These are phyloP conservation scores for Carex arenaria DNA, from an alignment of 202 grass and related monocot species.

Conservation along the genomic window DNA sequence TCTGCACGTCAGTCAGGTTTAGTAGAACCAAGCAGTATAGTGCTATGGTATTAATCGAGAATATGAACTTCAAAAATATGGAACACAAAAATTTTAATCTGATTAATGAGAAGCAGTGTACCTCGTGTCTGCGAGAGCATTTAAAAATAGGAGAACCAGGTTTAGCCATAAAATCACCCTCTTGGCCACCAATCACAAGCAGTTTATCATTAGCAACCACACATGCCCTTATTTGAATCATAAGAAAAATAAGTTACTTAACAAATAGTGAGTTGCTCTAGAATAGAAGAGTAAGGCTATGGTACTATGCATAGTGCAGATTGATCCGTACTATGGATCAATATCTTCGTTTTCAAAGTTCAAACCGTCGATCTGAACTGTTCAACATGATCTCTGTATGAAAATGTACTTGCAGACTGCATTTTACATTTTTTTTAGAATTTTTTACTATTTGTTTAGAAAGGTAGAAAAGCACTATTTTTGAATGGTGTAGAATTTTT, in stretches of 20 bases:
- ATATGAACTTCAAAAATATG: neutral
- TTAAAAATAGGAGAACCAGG: slow-evolving; percentile 87
- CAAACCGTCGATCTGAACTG: too few species aligned
- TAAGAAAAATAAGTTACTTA: slow-evolving; percentile 1
- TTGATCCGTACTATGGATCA: too few species aligned
- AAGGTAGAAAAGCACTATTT: too few species aligned
- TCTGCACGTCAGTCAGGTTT: neutral
- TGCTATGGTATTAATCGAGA: neutral
- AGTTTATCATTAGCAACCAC: slow-evolving; percentile 66
- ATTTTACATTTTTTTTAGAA: too few species aligned
- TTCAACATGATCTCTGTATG: too few species aligned
- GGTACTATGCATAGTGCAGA: too few species aligned
- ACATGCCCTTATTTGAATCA: slow-evolving; percentile 51
- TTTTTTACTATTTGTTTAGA: too few species aligned
- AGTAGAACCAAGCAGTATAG: neutral
- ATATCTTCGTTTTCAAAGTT: too few species aligned
- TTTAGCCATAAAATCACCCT: slow-evolving; percentile 92
- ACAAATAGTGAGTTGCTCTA: neutral
- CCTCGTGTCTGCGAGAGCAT: slow-evolving; percentile 71
- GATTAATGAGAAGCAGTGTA: slow-evolving; percentile 17
- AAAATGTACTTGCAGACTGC: too few species aligned
- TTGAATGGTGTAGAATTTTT: too few species aligned
- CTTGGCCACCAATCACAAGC: slow-evolving; percentile 90
- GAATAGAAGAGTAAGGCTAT: neutral
- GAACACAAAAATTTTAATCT: neutral